Percentiles rank a stretch among this genome's conserved stretches.
These are phyloP conservation scores for Paspalum notatum DNA, from an alignment of 176 grass and related monocot genomes.

Conservation along the genomic window DNA sequence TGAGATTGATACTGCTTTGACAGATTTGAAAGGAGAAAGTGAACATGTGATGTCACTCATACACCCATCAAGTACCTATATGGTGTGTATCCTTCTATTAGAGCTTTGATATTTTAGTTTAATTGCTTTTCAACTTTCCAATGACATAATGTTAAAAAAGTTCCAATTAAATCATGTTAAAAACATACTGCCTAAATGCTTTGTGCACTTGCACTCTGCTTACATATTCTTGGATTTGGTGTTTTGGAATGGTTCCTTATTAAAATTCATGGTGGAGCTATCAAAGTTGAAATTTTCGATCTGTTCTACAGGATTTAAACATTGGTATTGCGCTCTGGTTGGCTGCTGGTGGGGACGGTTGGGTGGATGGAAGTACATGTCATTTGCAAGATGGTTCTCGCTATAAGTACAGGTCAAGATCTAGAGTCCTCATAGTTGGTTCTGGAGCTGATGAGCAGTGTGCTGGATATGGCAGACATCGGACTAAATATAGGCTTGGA, in stretches of 20 bases:
- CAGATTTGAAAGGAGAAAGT: conserved; percentile 70
- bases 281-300: conserved; percentile 9
- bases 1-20: conserved; percentile 82
- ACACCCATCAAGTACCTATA: conserved; percentile 92
- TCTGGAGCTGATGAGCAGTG: conserved; percentile 97
- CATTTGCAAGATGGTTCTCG: conserved; percentile 42
- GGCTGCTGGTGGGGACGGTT: conserved; percentile 90
- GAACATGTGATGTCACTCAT: conserved; percentile 85
- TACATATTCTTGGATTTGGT: conserved; percentile 14
- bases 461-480: conserved; percentile 93
- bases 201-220: background rate
- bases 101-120: conserved; percentile 6
- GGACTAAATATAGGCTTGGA: conserved; percentile 86
- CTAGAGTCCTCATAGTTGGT: conserved; percentile 78
- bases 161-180: no score
- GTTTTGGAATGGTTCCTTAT: background rate
- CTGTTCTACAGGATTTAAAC: conserved; percentile 76
- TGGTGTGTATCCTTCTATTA: conserved; percentile 59
- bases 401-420: conserved; percentile 74
- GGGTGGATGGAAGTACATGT: conserved; percentile 69
- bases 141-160: background rate
- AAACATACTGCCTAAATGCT: background rate
- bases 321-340: conserved; percentile 93
- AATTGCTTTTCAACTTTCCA: background rate
- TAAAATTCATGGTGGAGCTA: conserved; percentile 2